Conservation (phyloP, 805 yeast genomes). For the Hanseniaspora lindneri region DNA sequence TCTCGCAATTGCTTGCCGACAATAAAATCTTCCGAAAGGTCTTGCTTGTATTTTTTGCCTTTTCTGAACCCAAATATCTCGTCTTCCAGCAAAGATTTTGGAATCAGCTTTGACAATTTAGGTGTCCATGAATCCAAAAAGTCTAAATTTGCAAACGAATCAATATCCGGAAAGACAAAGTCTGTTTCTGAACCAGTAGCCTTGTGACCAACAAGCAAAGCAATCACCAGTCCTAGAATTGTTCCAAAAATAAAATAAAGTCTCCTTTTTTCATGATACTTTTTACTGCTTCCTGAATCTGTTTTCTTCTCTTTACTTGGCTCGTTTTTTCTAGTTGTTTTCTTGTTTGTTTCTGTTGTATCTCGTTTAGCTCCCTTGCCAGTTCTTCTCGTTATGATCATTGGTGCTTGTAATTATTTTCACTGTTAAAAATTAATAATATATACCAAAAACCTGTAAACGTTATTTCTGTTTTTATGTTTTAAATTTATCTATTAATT, state of each 20-base stretch:
- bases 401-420: too few species aligned
- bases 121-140: conserved; percentile 64
- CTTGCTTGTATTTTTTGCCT: conserved; percentile 25
- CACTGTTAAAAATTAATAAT: too few species aligned
- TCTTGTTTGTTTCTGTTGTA: background rate
- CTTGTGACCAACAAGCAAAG: conserved; percentile 47
- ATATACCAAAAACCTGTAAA: too few species aligned
- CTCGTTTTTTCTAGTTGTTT: background rate
- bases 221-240: conserved; percentile 51
- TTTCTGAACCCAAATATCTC: conserved; percentile 35
- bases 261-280: conserved; percentile 37
- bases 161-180: conserved; percentile 37
- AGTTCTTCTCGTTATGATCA: too few species aligned
- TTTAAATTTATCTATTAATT: too few species aligned
- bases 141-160: conserved; percentile 47
- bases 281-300: background rate
- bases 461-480: too few species aligned
- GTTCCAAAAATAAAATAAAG: conserved; percentile 61
- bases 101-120: conserved; percentile 34
- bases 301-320: background rate
- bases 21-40: conserved; percentile 71
- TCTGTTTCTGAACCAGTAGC: conserved; percentile 30
- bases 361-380: too few species aligned
- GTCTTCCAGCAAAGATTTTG: conserved; percentile 40
- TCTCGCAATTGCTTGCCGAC: conserved; percentile 59